These are phyloP conservation scores for Candida sphagnicola DNA, from an alignment of 805 yeast species.

Conservation along the genomic window DNA sequence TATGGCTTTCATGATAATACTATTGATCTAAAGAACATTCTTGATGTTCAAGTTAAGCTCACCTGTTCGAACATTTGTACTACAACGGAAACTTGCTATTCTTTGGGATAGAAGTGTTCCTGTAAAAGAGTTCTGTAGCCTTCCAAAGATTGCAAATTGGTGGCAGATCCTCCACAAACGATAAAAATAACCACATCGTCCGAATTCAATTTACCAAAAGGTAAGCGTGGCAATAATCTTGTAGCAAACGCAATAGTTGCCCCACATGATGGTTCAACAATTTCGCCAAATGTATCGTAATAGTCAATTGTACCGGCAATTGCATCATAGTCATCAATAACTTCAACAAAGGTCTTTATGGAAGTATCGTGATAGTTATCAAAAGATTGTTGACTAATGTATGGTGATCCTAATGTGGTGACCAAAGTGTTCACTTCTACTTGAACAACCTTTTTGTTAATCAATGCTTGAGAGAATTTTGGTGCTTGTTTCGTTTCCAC, in stretches of 20 bases:
- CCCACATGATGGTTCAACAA: conserved; percentile 34
- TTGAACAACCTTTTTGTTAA: conserved; percentile 14
- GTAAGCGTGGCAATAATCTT: conserved; percentile 11
- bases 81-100: no score
- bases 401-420: conserved; percentile 27
- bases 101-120: background rate
- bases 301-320: conserved; percentile 17
- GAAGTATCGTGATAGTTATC: conserved; percentile 13
- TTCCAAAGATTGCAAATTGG: conserved; percentile 6
- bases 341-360: conserved; percentile 11
- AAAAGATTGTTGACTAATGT: conserved; percentile 16
- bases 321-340: conserved; percentile 24
- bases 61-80: no score
- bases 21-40: no score
- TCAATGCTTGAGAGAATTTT: conserved; percentile 17
- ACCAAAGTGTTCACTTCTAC: conserved; percentile 21
- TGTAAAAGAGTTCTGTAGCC: conserved; percentile 5
- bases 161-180: conserved; percentile 27
- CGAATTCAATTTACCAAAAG: conserved; percentile 11
- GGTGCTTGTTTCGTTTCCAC: conserved; percentile 26
- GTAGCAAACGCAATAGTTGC: conserved; percentile 19
- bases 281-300: conserved; percentile 17
- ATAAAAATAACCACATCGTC: conserved; percentile 24
- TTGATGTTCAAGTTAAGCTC: no score
- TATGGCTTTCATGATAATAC: no score